Base-by-base conservation (phyloP, 495 filamentous ascomycete species). In the Aspergillus campestris region DNA sequence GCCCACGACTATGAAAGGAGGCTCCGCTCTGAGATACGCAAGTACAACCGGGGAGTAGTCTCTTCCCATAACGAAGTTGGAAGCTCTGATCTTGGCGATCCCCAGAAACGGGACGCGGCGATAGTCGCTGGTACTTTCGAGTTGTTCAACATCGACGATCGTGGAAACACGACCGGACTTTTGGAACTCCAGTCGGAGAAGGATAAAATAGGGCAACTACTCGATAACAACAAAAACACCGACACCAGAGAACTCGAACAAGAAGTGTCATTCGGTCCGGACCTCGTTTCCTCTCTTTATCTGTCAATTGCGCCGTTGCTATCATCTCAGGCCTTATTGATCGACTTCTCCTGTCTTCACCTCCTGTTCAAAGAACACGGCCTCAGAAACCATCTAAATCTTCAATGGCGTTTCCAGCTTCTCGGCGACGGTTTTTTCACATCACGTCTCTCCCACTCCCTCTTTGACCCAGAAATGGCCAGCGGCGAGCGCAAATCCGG, bases 391-490 rank as follows among this genome's bases (percentile, higher is more conserved):
- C 89, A 98, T 59, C 59, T 96, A 5, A 69, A 72, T 8, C 62
- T 95, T 6, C 86, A 94, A 59, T 79, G 78, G 50, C 77, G 82
- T 30, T 95, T 87, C 56, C 86, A 90, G 35, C 74, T 97, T 5
- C 69, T 96, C 5, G 84, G 86, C 3, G 85, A 94, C 56, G 90
- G 90, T 24, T 72, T 87, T 3, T 94, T 96, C 59, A 75, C 79
- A 30, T 80, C 84, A 30, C 79, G 82, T 6, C 78, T 98, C 13
- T 82, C 84, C 3, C 77, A 89, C 45, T 84, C 89, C 3, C 77
- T 98, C 2, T 97, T 98, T 60, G 82, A 87, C 44, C 80, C 89
- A 0, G 83, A 94, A n/a, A 78, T 89, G 40, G 79, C 82, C 38
- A 83, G 82, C 13, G 85, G 87, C 31, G 88, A 95, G 50, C 74